These are phyloP conservation scores for Zhuliangozyma blackwelliae DNA, from an alignment of 1,139 yeast genomes.

Conservation along the genomic window DNA sequence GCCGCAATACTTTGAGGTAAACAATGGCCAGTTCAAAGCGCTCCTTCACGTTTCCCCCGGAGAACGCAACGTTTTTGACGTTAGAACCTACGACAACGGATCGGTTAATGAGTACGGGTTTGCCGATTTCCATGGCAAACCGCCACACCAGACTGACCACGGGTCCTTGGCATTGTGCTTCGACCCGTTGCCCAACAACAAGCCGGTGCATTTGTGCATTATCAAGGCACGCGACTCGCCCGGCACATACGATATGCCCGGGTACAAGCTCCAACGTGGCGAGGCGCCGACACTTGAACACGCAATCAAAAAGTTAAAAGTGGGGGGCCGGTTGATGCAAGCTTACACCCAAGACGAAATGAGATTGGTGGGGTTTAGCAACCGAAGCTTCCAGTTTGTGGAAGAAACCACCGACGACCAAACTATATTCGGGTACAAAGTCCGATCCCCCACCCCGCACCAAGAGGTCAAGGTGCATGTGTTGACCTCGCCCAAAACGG, in stretches of 20 bases:
- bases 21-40: slow-evolving; percentile 69
- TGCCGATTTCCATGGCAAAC: slow-evolving; percentile 17
- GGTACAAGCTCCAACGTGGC: slow-evolving; percentile 42
- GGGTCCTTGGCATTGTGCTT: slow-evolving; percentile 40
- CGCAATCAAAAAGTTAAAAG: slow-evolving; percentile 74
- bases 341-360: slow-evolving; percentile 93
- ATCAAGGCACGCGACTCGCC: slow-evolving; percentile 77
- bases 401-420: slow-evolving; percentile 50
- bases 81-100: slow-evolving; percentile 24
- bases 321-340: slow-evolving; percentile 88
- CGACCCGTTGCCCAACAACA: slow-evolving; percentile 60
- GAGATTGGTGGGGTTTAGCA: slow-evolving; percentile 74
- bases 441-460: slow-evolving; percentile 39
- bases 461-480: slow-evolving; percentile 75
- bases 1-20: slow-evolving; percentile 66
- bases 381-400: slow-evolving; percentile 71
- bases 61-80: slow-evolving; percentile 39
- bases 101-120: slow-evolving; percentile 26
- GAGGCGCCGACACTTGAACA: slow-evolving; percentile 70
- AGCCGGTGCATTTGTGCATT: slow-evolving; percentile 77
- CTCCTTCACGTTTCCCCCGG: slow-evolving; percentile 69
- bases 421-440: slow-evolving; percentile 34
- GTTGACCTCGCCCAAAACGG: slow-evolving; percentile 59
- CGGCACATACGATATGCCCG: slow-evolving; percentile 69
- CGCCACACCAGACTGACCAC: slow-evolving; percentile 22